Evolutionary conservation across 768 basidiomycete genomes (phyloP), one percentile per base, ranked within the genome.

Genomic region (Agaricus bisporus): DNA sequence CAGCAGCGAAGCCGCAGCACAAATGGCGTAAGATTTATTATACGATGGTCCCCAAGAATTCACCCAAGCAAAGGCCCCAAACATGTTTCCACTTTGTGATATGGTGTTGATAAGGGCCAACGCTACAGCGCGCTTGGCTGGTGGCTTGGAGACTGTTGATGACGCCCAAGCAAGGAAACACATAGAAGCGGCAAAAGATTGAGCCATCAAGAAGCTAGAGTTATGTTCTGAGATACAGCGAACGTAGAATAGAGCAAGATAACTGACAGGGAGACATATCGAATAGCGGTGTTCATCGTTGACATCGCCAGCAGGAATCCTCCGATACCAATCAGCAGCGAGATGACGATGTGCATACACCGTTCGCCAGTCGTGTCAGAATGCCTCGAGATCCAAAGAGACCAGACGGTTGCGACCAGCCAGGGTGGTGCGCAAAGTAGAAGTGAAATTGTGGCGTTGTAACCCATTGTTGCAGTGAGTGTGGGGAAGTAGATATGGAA

Each of bases 41-140:
- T 92, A 93, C 0, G 77, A 76, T 10, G 84, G 86, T 3, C 85
- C 87, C 86, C 86, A 91, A 4, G 66, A 58, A 41, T 66, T 68
- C 5, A 84, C 86, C 84, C 86, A 91, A 20, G 81, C 69, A 61
- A 86, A 94, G 73, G 90, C 85, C 57, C 92, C 92, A 41, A 83
- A 70, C 39, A 95, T 76, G 69, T 95, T 95, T 0, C 93, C 93
- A 3, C 90, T 74, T 62, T 90, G 84, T 8, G 86, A 85, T 62
- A 91, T 81, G 39, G 85, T 81, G 66, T 94, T 92, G 61, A 93
- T 80, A 56, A 89, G 69, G 1, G 91, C 92, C 45, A 95, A 74
- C 11, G 86, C 86, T n/a, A 93, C 86, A 2, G 92, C 88, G 4
- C 92, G 83, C 68, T 94, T 95, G n/a, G 85, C 82, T 4, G 90